Base-by-base conservation (phyloP, 306 rosid genomes). In the Argentina anserina region DNA sequence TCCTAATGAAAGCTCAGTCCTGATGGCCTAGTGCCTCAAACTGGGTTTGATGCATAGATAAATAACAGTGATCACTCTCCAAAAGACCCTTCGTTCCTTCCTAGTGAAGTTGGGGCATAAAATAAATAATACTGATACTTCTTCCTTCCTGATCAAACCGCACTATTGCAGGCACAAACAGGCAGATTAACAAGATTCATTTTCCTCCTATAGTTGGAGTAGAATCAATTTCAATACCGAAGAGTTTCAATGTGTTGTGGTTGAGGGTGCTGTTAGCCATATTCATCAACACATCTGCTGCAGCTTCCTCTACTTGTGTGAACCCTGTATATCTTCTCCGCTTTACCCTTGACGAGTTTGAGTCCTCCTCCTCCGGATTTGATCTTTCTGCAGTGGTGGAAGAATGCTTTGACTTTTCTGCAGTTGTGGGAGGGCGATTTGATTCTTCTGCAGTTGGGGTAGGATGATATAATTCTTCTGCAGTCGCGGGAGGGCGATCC, bases 211-310 rank as follows among this genome's bases (percentile, higher is more conserved):
- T 18, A 31, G 25, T 13, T 31, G 25, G 40, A 61, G 40, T 31
- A 36, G 66, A 61, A 61, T 26, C 66, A 61, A 61, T 61, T 34
- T 61, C 66, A 33, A 61, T 17, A 33, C 66, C 66, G 33, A 61
- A 61, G 18, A 61, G 42, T 61, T 61, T 61, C 23, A 61, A 8
- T 34, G 39, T 17, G 42, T 8, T 61, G 42, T 61, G 20, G 66
- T 33, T 33, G 66, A 33, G 21, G 42, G 66, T 33, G 66, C 8
- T 33, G 66, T 61, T 61, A 42, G 66, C 66, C 66, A 61, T 61
- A 33, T 9, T 33, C 66, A 61, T 61, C 42, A 61, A 61, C 13
- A 61, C 66, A 61, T 61, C 66, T 61, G 66, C 66, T 17, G 66
- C 66, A 17, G 66, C 66, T 9, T 61, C 26, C 41, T 61, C 66